A percentile compares a stretch with the other conserved stretches of the same genome.
phyloP scores from a whole-genome alignment of 305 asterid genomes.

The Fraxinus dipetala region DNA sequence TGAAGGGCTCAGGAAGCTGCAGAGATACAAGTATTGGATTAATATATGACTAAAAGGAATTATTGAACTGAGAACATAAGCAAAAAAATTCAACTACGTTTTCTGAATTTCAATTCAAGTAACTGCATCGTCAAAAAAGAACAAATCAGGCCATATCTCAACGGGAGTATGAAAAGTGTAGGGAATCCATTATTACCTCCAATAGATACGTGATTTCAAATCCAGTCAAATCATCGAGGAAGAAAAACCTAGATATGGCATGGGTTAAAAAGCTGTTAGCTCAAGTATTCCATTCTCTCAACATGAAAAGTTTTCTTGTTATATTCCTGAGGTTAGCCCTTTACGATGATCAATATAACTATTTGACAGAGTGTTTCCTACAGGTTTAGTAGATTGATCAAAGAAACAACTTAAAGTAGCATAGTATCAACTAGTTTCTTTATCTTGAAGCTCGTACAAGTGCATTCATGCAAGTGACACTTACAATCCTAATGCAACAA shows the following conservation, averaged over 20 bases:
- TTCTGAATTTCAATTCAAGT: not conserved
- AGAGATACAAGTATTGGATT: slow-evolving; percentile 5
- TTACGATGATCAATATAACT: not conserved
- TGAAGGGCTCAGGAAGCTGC: slow-evolving; percentile 98
- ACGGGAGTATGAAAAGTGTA: not conserved
- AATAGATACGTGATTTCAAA: slow-evolving; percentile 84
- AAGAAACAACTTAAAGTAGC: not conserved
- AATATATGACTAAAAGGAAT: not conserved
- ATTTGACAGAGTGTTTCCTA: not conserved
- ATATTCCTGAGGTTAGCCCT: not conserved
- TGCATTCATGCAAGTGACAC: slow-evolving; percentile 29
- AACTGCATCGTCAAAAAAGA: not conserved
- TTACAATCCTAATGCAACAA: slow-evolving; percentile 92
- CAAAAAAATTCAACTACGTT: not conserved
- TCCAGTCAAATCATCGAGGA: slow-evolving; percentile 95
- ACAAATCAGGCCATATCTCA: not conserved
- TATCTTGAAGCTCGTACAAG: not conserved
- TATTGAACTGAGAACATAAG: not conserved
- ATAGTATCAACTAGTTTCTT: not conserved
- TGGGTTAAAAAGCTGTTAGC: slow-evolving; percentile 13
- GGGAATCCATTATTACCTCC: slow-evolving; percentile 51
- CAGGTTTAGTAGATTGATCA: not conserved
- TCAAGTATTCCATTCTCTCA: not conserved
- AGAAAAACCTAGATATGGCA: slow-evolving; percentile 65
- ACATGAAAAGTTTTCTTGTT: not conserved